Evolutionary conservation across 129 eudicot species (phyloP).

Genomic region (Helichrysum umbraculigerum): DNA sequence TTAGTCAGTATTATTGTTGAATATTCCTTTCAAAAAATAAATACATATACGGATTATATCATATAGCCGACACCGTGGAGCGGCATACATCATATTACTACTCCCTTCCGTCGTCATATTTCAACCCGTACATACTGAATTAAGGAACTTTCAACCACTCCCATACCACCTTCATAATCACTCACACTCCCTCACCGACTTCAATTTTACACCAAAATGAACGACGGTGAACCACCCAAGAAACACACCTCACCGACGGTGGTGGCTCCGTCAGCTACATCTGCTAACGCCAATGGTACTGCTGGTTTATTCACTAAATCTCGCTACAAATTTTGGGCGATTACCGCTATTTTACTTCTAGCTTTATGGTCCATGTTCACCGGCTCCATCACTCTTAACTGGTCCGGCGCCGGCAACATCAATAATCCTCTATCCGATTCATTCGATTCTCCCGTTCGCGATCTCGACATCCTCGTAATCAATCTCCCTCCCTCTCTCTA

Average conservation of each 20-base stretch:
- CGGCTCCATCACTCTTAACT: conserved; percentile 76
- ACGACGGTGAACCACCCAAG: conserved; percentile 53
- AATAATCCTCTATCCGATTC: conserved; percentile 38
- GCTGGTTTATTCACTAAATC: conserved; percentile 50
- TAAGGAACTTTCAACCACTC: conserved; percentile 36
- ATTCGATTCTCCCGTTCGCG: conserved; percentile 50
- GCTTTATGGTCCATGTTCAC: conserved; percentile 94
- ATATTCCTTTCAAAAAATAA: no score
- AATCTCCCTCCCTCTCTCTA: not conserved
- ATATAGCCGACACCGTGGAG: conserved; percentile 29
- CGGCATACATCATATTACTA: conserved; percentile 6
- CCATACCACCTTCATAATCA: not conserved
- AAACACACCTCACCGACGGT: conserved; percentile 20
- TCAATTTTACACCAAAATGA: conserved; percentile 33
- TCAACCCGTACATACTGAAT: conserved; percentile 37
- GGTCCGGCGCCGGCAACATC: conserved; percentile 52
- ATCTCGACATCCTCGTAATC: conserved; percentile 70
- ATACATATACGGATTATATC: no score
- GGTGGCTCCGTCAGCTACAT: conserved; percentile 15
- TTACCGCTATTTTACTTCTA: conserved; percentile 53
- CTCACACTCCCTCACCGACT: conserved; percentile 2
- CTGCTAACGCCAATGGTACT: conserved; percentile 16
- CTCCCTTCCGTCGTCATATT: conserved; percentile 23
- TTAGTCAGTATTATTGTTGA: no score
- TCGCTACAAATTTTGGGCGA: conserved; percentile 75